Percentiles rank a stretch among this genome's conserved stretches.
Evolutionary conservation across 257 asterid species (phyloP).

Genomic region (Solanum piurae): DNA sequence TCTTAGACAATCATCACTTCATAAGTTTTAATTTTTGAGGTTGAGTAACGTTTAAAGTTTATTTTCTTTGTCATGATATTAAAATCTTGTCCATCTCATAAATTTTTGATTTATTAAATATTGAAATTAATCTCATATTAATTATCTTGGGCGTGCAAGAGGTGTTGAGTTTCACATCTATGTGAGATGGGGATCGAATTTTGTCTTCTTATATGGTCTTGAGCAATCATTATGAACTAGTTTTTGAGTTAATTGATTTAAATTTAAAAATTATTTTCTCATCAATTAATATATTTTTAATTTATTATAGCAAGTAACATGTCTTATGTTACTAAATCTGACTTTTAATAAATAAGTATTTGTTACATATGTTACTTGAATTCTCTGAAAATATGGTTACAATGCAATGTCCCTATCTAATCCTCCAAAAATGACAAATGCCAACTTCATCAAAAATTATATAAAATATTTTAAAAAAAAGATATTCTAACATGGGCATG

Average conservation of each 20-base stretch:
- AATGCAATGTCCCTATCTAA: neutral
- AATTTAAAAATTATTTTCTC: neutral
- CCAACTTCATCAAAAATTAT: too few relatives aligned
- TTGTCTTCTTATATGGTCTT: neutral
- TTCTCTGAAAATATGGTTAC: neutral
- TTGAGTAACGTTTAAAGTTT: neutral
- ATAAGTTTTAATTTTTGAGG: neutral
- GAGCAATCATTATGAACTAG: neutral
- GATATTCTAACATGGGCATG: accelerated
- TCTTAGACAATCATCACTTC: neutral
- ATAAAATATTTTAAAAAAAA: neutral
- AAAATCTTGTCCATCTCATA: neutral
- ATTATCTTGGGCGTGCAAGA: neutral
- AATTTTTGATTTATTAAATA: neutral
- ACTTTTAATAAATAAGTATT: neutral
- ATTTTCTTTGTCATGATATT: neutral
- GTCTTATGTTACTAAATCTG: neutral
- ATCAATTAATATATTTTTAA: neutral
- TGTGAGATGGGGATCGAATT: neutral
- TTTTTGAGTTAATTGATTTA: neutral
- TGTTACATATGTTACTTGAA: neutral
- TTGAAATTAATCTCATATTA: neutral
- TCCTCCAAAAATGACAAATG: neutral
- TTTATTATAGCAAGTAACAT: neutral
- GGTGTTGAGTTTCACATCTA: neutral